These are phyloP conservation scores for Peronospora farinosa DNA, from an alignment of 352 stramenopile species.

Conservation along the genomic window DNA sequence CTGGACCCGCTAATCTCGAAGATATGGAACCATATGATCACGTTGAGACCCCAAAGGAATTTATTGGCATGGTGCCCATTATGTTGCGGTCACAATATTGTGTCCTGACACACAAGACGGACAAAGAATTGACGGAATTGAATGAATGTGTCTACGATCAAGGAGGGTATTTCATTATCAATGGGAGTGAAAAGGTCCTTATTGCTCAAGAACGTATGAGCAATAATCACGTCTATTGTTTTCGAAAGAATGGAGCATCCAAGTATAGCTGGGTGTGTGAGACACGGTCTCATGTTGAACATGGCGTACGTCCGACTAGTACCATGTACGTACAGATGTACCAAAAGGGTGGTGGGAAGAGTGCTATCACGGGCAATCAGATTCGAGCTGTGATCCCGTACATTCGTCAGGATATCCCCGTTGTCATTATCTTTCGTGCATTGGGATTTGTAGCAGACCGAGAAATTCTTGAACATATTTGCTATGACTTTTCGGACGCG, in stretches of 20 bases:
- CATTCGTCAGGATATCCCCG: constrained; percentile 97
- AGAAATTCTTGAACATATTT: constrained; percentile 99
- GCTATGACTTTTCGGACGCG: constrained; percentile 96
- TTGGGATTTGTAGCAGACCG: constrained; percentile 94
- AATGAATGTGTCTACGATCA: constrained; percentile 99
- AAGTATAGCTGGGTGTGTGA: constrained; percentile 97
- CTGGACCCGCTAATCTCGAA: constrained; percentile 65
- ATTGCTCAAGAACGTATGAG: constrained; percentile 99
- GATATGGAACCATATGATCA: constrained; percentile 86
- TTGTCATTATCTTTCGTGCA: constrained; percentile 99
- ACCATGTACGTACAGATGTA: constrained; percentile 99
- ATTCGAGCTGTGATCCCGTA: constrained; percentile 97
- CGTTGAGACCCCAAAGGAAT: constrained; percentile 88
- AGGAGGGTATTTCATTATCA: constrained; percentile 99
- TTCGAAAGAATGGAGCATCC: constrained; percentile 95
- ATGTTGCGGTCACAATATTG: constrained; percentile 97
- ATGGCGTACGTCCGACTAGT: constrained; percentile 90
- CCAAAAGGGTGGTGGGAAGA: constrained; percentile 90
- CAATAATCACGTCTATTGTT: constrained; percentile 99
- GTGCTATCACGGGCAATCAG: constrained; percentile 95
- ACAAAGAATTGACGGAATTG: constrained; percentile 91
- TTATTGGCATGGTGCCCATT: constrained; percentile 98
- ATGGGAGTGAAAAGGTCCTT: constrained; percentile 96
- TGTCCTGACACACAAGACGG: constrained; percentile 88
- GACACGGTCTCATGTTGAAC: constrained; percentile 94